Base-by-base conservation (phyloP, 495 filamentous ascomycete genomes). In the Chaetomium tenue region DNA sequence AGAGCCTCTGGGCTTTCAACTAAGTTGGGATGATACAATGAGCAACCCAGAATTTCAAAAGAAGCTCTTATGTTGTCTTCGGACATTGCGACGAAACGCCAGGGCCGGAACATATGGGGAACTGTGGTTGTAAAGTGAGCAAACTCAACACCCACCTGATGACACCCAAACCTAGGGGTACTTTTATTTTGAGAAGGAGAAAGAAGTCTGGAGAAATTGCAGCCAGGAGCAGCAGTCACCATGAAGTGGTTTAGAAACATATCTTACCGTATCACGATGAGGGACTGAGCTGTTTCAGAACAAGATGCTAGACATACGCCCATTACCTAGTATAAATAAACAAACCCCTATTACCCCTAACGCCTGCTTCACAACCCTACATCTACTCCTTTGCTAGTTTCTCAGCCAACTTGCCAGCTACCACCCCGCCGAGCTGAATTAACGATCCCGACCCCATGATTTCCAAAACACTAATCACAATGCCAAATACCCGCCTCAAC, bases 391-490 rank as follows among this genome's bases (percentile, higher is more conserved):
- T 44, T n/a, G 11, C 28, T 11, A 47, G 30, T 42, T 20, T 58
- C 0, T 58, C 56, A 1, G 23, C 40, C 39, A 58, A 9, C 39
- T 58, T 58, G 0, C 22, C 39, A 3, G 22, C 40, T 0, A 70
- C 69, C 3, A 72, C 28, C 52, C 68, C 63, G 5, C 75, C 77
- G 8, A 80, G 60, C 60, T 65, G 65, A 2, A 50, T 42, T 18
- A 79, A 42, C 1, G 64, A 72, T 0, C 75, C 77, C 33, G 65
- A 65, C 1, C 69, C 66, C 58, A 79, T 64, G 18, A 81, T 75
- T 62, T 81, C 78, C 54, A 81, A 59, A 18, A 76, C 70, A 39
- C 72, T 77, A 9, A 76, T 30, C n/a, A 60, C 60, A 2, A 75
- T 53, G 25, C 69, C 74, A 60, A 74, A 70, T 25, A 64, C 66